Evolutionary conservation across 495 filamentous ascomycete genomes (phyloP).

Genomic region (Lophiostoma macrostomum): DNA sequence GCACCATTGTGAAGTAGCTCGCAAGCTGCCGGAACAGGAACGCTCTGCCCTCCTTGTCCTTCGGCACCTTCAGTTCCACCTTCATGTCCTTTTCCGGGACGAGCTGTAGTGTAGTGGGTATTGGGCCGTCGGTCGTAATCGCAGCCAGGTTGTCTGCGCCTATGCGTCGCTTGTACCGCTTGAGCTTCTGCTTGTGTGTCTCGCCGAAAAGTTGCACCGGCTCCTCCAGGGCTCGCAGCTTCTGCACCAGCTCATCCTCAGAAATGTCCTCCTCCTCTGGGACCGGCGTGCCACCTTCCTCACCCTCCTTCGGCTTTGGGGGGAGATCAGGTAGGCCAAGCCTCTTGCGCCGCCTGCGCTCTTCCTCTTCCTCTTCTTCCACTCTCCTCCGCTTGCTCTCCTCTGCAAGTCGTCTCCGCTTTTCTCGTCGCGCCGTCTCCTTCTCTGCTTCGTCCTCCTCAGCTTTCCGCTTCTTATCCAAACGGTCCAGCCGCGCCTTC

Average conservation of each 20-base stretch:
- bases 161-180: constrained; percentile 63
- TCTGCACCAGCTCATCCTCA: constrained; percentile 64
- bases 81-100: constrained; percentile 87
- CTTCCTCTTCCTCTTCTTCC: constrained; percentile 60
- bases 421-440: constrained; percentile 68
- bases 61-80: constrained; percentile 58
- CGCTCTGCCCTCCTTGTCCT: constrained; percentile 48
- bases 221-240: constrained; percentile 68
- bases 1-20: constrained; percentile 89
- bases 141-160: constrained; percentile 52
- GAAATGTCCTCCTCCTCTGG: constrained; percentile 62
- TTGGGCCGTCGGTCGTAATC: constrained; percentile 49
- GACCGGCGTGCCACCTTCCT: constrained; percentile 42
- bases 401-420: constrained; percentile 74
- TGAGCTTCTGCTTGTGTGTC: constrained; percentile 62
- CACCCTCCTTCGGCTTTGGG: constrained; percentile 43
- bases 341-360: constrained; percentile 53
- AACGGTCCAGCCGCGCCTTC: constrained; percentile 62
- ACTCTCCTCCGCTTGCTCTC: constrained; percentile 68
- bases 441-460: constrained; percentile 80
- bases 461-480: constrained; percentile 75
- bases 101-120: constrained; percentile 68
- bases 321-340: constrained; percentile 72
- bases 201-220: constrained; percentile 81
- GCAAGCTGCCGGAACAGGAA: constrained; percentile 83